These are phyloP conservation scores for Hondaea fermentalgiana DNA, from an alignment of 108 stramenopile species.

Conservation along the genomic window DNA sequence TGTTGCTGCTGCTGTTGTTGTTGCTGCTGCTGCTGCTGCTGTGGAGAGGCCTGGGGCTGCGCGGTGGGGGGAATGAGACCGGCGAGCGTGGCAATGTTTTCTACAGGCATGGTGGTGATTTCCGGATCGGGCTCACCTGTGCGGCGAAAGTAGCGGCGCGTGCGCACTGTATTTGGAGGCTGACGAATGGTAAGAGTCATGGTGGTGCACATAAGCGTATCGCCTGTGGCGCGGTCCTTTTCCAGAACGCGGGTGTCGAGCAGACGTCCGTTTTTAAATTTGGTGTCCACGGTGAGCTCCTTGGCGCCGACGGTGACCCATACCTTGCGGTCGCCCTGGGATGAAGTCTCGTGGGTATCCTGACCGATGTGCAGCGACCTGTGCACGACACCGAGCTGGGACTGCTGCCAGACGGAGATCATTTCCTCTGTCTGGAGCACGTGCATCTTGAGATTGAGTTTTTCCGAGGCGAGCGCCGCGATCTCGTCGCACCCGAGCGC, in stretches of 20 bases:
- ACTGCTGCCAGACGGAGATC: conserved; percentile 15
- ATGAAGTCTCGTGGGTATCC: not conserved
- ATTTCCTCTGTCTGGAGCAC: not conserved
- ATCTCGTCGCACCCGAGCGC: conserved; percentile 17
- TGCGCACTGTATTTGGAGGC: not conserved
- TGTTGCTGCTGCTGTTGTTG: not conserved
- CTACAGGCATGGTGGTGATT: not conserved
- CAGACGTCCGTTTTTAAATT: conserved; percentile 7
- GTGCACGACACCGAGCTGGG: conserved; percentile 6
- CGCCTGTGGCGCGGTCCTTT: not conserved
- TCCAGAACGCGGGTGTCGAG: not conserved
- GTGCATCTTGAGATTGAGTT: conserved; percentile 3
- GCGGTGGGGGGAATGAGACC: not conserved
- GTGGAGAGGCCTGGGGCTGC: not conserved
- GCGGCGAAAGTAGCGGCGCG: not conserved
- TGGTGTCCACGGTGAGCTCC: conserved; percentile 11
- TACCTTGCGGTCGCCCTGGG: conserved; percentile 1
- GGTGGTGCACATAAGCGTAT: not conserved
- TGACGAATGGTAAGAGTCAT: not conserved
- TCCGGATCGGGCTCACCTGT: not conserved
- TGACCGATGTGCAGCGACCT: not conserved
- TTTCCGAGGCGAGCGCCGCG: conserved; percentile 7
- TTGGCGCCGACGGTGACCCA: not conserved
- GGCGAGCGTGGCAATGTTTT: not conserved
- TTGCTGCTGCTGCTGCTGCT: not conserved